Evolutionary conservation across 2,329 filamentous ascomycete genomes (phyloP).

Genomic region (Xylaria sp.): DNA sequence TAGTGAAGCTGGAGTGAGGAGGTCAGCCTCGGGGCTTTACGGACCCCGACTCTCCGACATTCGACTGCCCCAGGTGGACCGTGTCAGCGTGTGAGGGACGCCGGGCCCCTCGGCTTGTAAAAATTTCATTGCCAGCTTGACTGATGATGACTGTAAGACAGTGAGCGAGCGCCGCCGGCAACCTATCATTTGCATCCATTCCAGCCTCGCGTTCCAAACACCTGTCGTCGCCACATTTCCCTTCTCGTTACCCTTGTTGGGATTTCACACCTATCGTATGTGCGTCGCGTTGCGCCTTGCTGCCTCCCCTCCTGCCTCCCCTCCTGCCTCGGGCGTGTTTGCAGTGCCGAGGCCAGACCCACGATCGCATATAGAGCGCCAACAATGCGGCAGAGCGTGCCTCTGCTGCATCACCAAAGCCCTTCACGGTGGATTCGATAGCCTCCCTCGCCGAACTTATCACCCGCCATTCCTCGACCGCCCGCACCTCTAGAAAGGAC

Average conservation of each 20-base stretch:
- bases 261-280: no score
- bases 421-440: constrained; percentile 62
- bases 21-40: no score
- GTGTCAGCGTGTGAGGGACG: no score
- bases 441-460: constrained; percentile 42
- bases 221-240: no score
- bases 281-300: no score
- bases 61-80: no score
- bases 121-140: not conserved
- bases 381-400: constrained; percentile 60
- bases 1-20: no score
- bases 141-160: no score
- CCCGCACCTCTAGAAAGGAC: constrained; percentile 53
- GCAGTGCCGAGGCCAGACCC: constrained; percentile 6
- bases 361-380: constrained; percentile 17
- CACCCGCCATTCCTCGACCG: constrained; percentile 35
- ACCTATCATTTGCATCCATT: not conserved
- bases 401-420: constrained; percentile 56
- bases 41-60: not conserved
- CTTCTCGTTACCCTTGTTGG: no score
- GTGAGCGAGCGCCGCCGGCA: not conserved
- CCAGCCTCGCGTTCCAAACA: no score
- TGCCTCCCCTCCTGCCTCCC: no score
- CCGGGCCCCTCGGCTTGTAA: not conserved
- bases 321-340: constrained; percentile 11